Evolutionary conservation across 805 yeast species (phyloP).

Genomic region (Candida takata): DNA sequence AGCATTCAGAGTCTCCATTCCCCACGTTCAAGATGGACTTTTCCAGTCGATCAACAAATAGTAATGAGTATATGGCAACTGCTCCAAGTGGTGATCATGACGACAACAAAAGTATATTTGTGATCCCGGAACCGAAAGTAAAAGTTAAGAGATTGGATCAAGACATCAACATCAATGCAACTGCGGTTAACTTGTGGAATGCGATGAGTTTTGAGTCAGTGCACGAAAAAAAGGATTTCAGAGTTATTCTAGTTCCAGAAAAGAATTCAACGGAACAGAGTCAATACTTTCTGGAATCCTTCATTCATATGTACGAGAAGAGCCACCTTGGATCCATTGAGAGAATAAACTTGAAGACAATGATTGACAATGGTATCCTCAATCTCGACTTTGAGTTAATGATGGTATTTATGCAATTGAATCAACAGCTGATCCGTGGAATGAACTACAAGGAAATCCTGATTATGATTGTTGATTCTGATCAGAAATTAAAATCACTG

Average conservation of each 20-base stretch:
- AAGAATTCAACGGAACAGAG: constrained; percentile 25
- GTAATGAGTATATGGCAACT: constrained; percentile 3
- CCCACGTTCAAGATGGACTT: constrained; percentile 12
- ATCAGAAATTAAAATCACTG: constrained; percentile 32
- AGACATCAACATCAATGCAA: constrained; percentile 38
- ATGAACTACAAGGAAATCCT: constrained; percentile 12
- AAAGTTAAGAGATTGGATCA: constrained; percentile 32
- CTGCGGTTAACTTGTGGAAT: constrained; percentile 49
- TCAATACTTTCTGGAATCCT: constrained; percentile 30
- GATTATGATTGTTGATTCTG: constrained; percentile 13
- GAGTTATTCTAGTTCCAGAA: constrained; percentile 39
- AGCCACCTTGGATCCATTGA: constrained; percentile 40
- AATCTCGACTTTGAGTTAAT: constrained; percentile 2
- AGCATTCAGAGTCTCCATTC: constrained; percentile 17
- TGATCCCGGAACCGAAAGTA: constrained; percentile 29
- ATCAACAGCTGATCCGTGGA: constrained; percentile 3
- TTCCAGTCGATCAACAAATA: not conserved
- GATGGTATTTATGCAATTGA: constrained; percentile 3
- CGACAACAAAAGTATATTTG: constrained; percentile 21
- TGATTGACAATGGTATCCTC: constrained; percentile 16
- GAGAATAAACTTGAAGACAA: constrained; percentile 25
- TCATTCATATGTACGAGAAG: constrained; percentile 39
- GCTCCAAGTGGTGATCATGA: constrained; percentile 3
- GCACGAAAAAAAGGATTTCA: constrained; percentile 42
- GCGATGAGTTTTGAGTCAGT: constrained; percentile 50